A percentile compares a stretch with the other conserved stretches of the same genome.
Conservation (phyloP, 1,139 yeast species). For the Magnusiomyces magnusii region DNA sequence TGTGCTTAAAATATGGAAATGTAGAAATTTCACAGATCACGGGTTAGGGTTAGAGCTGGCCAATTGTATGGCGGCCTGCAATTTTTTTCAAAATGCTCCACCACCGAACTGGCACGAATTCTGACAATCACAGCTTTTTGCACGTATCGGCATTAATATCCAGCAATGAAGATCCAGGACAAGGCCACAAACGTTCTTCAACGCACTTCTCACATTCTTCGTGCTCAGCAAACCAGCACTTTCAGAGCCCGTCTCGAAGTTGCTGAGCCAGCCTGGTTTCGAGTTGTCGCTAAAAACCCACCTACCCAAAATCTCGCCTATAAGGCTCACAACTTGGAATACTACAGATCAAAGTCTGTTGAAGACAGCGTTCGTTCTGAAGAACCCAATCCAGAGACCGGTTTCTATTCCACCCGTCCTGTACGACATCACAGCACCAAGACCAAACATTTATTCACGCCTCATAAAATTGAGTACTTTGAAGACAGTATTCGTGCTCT, state of each 20-base stretch:
- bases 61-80: not conserved
- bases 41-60: not conserved
- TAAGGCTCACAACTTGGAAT: slow-evolving; percentile 38
- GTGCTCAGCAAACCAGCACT: slow-evolving; percentile 41
- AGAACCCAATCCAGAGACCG: slow-evolving; percentile 18
- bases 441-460: slow-evolving; percentile 40
- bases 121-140: not conserved
- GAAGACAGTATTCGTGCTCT: slow-evolving; percentile 79
- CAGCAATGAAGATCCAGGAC: slow-evolving; percentile 55
- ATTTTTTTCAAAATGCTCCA: not conserved
- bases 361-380: slow-evolving; percentile 25
- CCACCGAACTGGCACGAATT: no score
- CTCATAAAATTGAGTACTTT: slow-evolving; percentile 58
- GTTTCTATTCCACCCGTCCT: slow-evolving; percentile 46
- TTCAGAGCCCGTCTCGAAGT: slow-evolving; percentile 19
- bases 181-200: slow-evolving; percentile 66
- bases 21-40: not conserved
- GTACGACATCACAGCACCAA: slow-evolving; percentile 25
- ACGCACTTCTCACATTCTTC: slow-evolving; percentile 64
- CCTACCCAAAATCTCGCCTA: slow-evolving; percentile 56
- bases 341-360: slow-evolving; percentile 28
- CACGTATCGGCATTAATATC: not conserved
- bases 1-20: not conserved
- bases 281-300: slow-evolving; percentile 72
- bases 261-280: slow-evolving; percentile 81